A percentile compares a stretch with the other conserved stretches of the same genome.
Conservation (phyloP, 1,284 basidiomycete species). For the Ganoderma lucidum region DNA sequence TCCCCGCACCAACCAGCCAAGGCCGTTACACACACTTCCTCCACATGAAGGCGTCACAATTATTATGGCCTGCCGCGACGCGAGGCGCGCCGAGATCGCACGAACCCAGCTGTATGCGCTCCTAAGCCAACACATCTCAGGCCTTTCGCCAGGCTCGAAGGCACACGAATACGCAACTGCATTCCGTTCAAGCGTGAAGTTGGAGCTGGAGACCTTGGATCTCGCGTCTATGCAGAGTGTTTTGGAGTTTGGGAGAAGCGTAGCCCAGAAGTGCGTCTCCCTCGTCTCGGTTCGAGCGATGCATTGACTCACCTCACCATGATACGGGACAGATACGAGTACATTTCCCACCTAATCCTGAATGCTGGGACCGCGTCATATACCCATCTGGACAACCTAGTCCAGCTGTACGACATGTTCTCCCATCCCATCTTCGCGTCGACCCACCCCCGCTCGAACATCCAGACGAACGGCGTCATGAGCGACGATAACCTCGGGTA, state of each 20-base stretch:
- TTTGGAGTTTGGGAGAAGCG: constrained; percentile 66
- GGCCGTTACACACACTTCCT: constrained; percentile 10
- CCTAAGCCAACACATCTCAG: constrained; percentile 51
- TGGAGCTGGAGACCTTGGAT: constrained; percentile 74
- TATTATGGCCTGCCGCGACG: constrained; percentile 84
- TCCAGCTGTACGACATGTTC: constrained; percentile 60
- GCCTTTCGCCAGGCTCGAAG: constrained; percentile 41
- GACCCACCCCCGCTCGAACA: constrained; percentile 67
- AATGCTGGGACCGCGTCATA: constrained; percentile 86
- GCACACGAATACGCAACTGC: constrained; percentile 50
- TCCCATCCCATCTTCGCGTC: constrained; percentile 56
- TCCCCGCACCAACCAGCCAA: not conserved
- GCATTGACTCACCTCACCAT: not conserved
- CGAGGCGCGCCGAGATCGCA: constrained; percentile 70
- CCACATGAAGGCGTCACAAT: constrained; percentile 68
- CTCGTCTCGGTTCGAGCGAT: not conserved
- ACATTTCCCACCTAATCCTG: constrained; percentile 71
- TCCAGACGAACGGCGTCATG: constrained; percentile 67
- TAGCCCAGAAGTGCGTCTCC: constrained; percentile 60
- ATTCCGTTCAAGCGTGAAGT: constrained; percentile 68
- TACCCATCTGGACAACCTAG: constrained; percentile 61
- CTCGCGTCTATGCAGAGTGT: constrained; percentile 70
- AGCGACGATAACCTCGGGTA: constrained; percentile 81
- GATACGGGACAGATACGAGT: constrained; percentile 66
- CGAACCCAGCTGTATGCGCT: constrained; percentile 45